A percentile compares a stretch with the other conserved stretches of the same genome.
Evolutionary conservation across 1,284 basidiomycete genomes (phyloP).

Genomic region (Marasmius oreades): DNA sequence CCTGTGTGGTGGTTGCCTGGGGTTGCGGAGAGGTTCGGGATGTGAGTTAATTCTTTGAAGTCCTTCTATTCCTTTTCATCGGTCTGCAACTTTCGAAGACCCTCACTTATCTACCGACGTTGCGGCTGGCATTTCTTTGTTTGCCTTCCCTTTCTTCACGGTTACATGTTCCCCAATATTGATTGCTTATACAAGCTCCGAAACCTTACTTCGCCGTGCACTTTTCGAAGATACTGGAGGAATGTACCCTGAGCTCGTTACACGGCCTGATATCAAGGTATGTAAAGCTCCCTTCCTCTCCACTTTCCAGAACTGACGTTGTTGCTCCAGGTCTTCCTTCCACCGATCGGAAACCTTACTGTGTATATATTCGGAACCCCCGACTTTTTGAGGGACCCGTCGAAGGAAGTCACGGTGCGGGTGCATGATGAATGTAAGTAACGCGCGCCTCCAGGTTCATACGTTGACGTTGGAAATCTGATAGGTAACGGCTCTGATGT

Average conservation of each 20-base stretch:
- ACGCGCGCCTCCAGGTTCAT: constrained; percentile 6
- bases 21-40: constrained; percentile 85
- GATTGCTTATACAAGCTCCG: constrained; percentile 49
- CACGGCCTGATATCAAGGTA: constrained; percentile 86
- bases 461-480: not conserved
- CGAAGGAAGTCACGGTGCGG: constrained; percentile 86
- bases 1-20: constrained; percentile 96
- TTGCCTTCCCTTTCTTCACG: not conserved
- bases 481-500: constrained; percentile 81
- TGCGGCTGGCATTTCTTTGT: not conserved
- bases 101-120: no score
- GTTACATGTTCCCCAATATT: constrained; percentile 7
- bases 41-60: constrained; percentile 48
- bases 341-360: constrained; percentile 89
- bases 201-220: constrained; percentile 80
- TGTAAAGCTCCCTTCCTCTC: not conserved
- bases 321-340: constrained; percentile 65
- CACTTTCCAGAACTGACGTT: not conserved
- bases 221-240: constrained; percentile 95
- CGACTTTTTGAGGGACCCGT: constrained; percentile 72
- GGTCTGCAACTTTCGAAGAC: no score
- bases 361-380: constrained; percentile 94
- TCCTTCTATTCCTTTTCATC: not conserved
- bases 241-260: constrained; percentile 96
- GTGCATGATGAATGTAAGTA: constrained; percentile 90